Evolutionary conservation across 2,329 filamentous ascomycete species (phyloP), one percentile per base, ranked within the genome.

Genomic region (Xylariaceae sp.): DNA sequence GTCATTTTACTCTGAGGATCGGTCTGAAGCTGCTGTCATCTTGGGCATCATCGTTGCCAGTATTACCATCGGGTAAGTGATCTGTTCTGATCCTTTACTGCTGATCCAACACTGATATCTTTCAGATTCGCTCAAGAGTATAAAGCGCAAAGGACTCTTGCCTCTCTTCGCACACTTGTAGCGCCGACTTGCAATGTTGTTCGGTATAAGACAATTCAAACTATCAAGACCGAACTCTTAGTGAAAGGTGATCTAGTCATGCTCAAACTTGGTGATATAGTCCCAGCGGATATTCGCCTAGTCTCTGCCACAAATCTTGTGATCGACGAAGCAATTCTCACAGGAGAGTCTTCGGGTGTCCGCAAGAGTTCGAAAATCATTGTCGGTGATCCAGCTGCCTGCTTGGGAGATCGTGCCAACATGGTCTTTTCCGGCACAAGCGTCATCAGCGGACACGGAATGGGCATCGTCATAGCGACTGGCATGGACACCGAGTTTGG

Each of bases 281-380:
- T 89, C 33, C 85, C 86, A 8, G 86, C 86, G 29, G 86, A 90
- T 59, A 64, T 89, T 33, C 80, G 84, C 44, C 65, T 85, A 17
- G 76, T 86, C 54, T 83, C 88, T 58, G 79, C 77, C 48, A 86
- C 91, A 78, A 92, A 93, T 63, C 74, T 90, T 37, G 81, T 82
- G 50, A 88, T 85, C 59, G 88, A 95, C 56, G 86, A 90, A 65
- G 83, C 84, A 37, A 80, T 86, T 40, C 75, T 90, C 36, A 90
- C 86, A 6, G 86, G 86, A 58, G 86, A 91, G 65, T 86, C 86
- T 4, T 71, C 86, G 14, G 83, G 85, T 6, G 83, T 86, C 21
- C 79, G 82, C 61, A 86, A 90, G 69, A 73, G 77, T 35, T 69
- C 75, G 19, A n/a, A n/a, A n/a, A 72, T 78, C 58, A 55, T 72